These are phyloP conservation scores for Pyrenochaeta sp. DNA, from an alignment of 2,329 filamentous ascomycete species.

Conservation along the genomic window DNA sequence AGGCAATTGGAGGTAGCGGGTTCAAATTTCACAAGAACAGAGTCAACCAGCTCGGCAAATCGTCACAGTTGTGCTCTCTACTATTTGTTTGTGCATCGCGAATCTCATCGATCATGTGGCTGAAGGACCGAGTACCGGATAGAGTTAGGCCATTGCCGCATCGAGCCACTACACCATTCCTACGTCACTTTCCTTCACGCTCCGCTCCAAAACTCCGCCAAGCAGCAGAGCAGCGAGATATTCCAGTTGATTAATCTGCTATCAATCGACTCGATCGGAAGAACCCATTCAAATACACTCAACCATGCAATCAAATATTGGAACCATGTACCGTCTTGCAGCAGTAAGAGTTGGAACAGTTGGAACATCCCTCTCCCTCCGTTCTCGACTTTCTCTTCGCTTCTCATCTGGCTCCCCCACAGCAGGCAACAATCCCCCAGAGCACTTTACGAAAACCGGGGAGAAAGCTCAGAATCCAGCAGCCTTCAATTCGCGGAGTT, in stretches of 20 bases:
- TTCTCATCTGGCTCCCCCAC: neutral
- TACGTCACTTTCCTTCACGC: slow-evolving; percentile 2
- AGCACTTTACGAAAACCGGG: neutral
- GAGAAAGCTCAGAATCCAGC: slow-evolving; percentile 8
- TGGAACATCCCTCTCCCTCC: too few species aligned
- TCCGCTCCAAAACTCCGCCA: neutral
- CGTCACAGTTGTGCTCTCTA: neutral
- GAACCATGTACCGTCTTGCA: too few species aligned
- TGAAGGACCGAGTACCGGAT: neutral
- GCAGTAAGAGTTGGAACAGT: too few species aligned
- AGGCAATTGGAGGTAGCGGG: too few species aligned
- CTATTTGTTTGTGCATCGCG: neutral
- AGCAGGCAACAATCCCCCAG: neutral
- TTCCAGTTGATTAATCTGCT: too few species aligned
- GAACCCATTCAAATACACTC: too few species aligned
- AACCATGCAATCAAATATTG: too few species aligned
- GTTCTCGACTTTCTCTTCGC: neutral
- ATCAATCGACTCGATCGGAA: too few species aligned
- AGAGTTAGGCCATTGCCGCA: neutral
- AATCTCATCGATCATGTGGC: neutral
- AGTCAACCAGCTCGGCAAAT: neutral
- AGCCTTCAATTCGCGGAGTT: slow-evolving; percentile 5
- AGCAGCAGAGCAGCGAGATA: neutral
- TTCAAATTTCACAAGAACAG: too few species aligned
- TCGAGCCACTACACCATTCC: neutral